phyloP scores from a whole-genome alignment of 805 yeast species.

The Yarrowia phangngaensis region DNA sequence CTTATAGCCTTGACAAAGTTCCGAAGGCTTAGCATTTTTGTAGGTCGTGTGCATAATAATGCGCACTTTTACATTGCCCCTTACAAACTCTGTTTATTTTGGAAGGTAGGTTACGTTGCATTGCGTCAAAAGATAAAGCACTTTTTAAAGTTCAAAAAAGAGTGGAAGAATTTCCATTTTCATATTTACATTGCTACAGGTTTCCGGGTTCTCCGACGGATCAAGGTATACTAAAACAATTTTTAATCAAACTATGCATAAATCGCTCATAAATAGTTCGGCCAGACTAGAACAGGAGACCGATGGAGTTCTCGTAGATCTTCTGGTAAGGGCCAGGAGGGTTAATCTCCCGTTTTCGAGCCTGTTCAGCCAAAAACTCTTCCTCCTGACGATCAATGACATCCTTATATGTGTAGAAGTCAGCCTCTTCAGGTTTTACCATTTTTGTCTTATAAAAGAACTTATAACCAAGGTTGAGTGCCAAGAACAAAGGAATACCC shows the following conservation, averaged over 20 bases:
- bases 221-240: neutral
- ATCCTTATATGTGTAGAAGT: slow-evolving; percentile 29
- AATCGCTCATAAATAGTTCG: slow-evolving; percentile 23
- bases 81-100: too few species aligned
- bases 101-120: too few species aligned
- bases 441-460: slow-evolving; percentile 33
- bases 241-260: slow-evolving; percentile 12
- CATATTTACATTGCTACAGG: too few species aligned
- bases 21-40: too few species aligned
- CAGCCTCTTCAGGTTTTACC: slow-evolving; percentile 27
- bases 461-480: slow-evolving; percentile 58
- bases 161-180: slow-evolving; percentile 11
- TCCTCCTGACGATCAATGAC: slow-evolving; percentile 29
- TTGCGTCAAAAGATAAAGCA: neutral
- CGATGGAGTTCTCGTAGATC: slow-evolving; percentile 29
- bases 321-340: slow-evolving; percentile 24
- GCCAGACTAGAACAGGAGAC: slow-evolving; percentile 24
- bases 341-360: slow-evolving; percentile 27
- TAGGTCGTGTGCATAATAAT: too few species aligned
- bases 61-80: too few species aligned
- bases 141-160: neutral
- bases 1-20: too few species aligned
- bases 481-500: slow-evolving; percentile 61
- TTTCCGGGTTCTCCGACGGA: too few species aligned
- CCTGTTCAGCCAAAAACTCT: slow-evolving; percentile 27